These are phyloP conservation scores for Rhodotorula sphaerocarpa DNA, from an alignment of 768 basidiomycete genomes.

Conservation along the genomic window DNA sequence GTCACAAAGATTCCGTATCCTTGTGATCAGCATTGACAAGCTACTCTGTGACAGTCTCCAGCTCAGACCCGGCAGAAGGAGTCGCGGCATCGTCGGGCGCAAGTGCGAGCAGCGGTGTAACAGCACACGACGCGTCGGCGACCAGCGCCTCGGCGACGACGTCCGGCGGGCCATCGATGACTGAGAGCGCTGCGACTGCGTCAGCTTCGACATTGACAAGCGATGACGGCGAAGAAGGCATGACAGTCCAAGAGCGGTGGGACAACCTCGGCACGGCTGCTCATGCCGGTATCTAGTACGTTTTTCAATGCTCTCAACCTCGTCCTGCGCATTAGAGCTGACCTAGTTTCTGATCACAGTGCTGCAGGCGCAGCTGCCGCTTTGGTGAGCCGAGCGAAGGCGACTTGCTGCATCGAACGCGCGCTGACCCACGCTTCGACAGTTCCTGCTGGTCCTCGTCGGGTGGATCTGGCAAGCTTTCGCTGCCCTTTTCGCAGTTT, in stretches of 20 bases:
- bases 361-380: neutral
- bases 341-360: neutral
- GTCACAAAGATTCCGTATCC: neutral
- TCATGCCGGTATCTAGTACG: constrained; percentile 3
- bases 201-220: neutral
- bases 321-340: too few species aligned
- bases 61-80: too few species aligned
- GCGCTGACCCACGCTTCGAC: neutral
- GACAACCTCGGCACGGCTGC: neutral
- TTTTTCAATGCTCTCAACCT: neutral
- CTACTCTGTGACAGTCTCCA: too few species aligned
- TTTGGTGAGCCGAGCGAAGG: neutral
- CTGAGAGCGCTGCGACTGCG: neutral
- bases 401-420: too few species aligned
- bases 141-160: neutral
- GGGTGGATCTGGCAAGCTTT: constrained; percentile 15
- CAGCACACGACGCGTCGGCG: neutral
- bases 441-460: constrained; percentile 22
- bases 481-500: neutral
- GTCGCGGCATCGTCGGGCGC: too few species aligned
- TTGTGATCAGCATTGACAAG: too few species aligned
- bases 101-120: too few species aligned
- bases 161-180: neutral
- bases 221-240: neutral
- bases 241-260: constrained; percentile 11